A percentile compares a stretch with the other conserved stretches of the same genome.
These are phyloP conservation scores for Lenzites betulinus DNA, from an alignment of 768 basidiomycete species.

Conservation along the genomic window DNA sequence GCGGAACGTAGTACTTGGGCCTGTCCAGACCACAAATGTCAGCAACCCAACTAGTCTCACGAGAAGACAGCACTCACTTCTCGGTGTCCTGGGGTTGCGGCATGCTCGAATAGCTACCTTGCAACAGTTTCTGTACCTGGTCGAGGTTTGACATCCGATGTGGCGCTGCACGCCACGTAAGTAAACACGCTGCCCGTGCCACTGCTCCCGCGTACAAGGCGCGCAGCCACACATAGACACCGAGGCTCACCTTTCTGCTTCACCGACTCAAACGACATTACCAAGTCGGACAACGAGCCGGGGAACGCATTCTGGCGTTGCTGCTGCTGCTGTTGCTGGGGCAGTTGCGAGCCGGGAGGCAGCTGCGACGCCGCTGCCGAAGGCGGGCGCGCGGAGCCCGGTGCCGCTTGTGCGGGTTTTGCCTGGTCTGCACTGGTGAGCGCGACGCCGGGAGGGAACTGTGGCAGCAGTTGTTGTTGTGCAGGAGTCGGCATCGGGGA, in stretches of 20 bases:
- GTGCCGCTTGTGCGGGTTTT: conserved; percentile 31
- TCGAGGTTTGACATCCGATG: conserved; percentile 85
- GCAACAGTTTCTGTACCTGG: conserved; percentile 90
- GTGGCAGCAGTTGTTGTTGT: conserved; percentile 37
- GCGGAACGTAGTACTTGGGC: conserved; percentile 95
- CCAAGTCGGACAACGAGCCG: conserved; percentile 87
- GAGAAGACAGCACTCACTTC: conserved; percentile 56
- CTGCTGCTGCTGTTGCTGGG: conserved; percentile 40
- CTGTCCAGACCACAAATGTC: conserved; percentile 42
- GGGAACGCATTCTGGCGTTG: conserved; percentile 61
- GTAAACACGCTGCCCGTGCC: conserved; percentile 9
- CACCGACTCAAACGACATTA: conserved; percentile 91
- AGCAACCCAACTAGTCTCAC: neutral
- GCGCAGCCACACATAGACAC: neutral
- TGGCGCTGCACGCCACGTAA: conserved; percentile 48
- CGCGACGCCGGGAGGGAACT: conserved; percentile 73
- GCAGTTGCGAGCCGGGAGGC: conserved; percentile 33
- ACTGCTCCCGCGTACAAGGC: neutral
- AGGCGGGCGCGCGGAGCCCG: conserved; percentile 46
- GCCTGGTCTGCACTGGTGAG: conserved; percentile 33
- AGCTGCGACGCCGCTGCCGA: conserved; percentile 52
- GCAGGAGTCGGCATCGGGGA: conserved; percentile 32
- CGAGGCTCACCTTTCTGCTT: conserved; percentile 84
- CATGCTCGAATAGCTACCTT: conserved; percentile 84
- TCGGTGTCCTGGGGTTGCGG: conserved; percentile 96